These are phyloP conservation scores for Didymellaceae sp. DNA, from an alignment of 2,329 filamentous ascomycete genomes.

Conservation along the genomic window DNA sequence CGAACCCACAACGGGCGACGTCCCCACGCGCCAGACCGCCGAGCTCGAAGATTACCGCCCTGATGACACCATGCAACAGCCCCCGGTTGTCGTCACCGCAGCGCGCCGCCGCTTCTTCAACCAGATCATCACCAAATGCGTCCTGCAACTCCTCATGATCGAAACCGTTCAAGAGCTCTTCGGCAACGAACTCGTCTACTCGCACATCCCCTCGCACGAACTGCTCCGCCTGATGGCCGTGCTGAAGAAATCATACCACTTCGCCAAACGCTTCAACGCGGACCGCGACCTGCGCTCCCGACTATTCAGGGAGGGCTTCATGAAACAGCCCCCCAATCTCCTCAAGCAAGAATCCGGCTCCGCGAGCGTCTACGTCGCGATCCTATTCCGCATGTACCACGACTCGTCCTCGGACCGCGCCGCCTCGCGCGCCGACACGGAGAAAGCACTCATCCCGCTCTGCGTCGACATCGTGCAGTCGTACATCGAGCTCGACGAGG, in stretches of 20 bases:
- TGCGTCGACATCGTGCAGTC: conserved; percentile 92
- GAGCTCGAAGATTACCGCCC: conserved; percentile 88
- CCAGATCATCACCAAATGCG: conserved; percentile 97
- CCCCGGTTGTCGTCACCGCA: conserved; percentile 89
- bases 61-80: conserved; percentile 72
- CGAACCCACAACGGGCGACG: conserved; percentile 41
- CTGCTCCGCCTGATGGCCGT: conserved; percentile 91
- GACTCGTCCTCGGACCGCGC: conserved; percentile 84
- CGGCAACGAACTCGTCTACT: conserved; percentile 94
- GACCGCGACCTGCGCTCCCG: conserved; percentile 95
- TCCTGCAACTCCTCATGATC: conserved; percentile 97
- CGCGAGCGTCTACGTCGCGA: conserved; percentile 93
- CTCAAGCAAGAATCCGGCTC: conserved; percentile 95
- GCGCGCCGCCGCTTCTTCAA: conserved; percentile 97
- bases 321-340: conserved; percentile 98
- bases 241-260: conserved; percentile 94
- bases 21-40: conserved; percentile 46
- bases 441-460: conserved; percentile 89
- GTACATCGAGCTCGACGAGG: conserved; percentile 87
- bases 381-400: conserved; percentile 96
- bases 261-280: conserved; percentile 96
- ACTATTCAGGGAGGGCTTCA: conserved; percentile 97
- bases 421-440: conserved; percentile 80
- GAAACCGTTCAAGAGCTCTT: conserved; percentile 99
- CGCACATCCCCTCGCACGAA: conserved; percentile 87